These are phyloP conservation scores for Hymenoscyphus albidus DNA, from an alignment of 2,329 filamentous ascomycete genomes.

Conservation along the genomic window DNA sequence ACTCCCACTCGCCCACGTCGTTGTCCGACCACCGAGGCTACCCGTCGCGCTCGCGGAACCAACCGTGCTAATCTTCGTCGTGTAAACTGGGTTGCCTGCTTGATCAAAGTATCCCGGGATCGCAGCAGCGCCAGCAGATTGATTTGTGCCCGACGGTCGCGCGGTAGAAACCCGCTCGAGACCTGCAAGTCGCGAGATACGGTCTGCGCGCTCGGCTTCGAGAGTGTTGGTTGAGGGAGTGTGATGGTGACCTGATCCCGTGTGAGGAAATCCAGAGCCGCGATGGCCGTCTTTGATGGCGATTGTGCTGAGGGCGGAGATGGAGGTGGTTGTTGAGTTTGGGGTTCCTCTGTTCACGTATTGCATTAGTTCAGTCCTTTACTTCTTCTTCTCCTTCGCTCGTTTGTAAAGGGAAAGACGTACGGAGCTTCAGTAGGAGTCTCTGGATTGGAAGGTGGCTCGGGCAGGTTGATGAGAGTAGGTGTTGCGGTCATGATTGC, in stretches of 20 bases:
- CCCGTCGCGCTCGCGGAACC: slow-evolving; percentile 86
- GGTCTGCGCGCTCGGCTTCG: slow-evolving; percentile 88
- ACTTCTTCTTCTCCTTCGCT: background rate
- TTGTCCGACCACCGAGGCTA: slow-evolving; percentile 62
- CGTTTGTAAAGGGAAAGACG: slow-evolving; percentile 38
- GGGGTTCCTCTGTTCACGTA: slow-evolving; percentile 69
- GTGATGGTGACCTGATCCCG: slow-evolving; percentile 54
- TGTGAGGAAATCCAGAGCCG: slow-evolving; percentile 65
- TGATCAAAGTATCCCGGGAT: slow-evolving; percentile 77
- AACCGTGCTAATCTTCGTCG: slow-evolving; percentile 81
- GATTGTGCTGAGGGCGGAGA: slow-evolving; percentile 86
- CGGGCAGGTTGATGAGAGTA: slow-evolving; percentile 79
- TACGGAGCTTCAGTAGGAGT: slow-evolving; percentile 90
- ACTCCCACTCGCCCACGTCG: slow-evolving; percentile 62
- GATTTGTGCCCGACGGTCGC: slow-evolving; percentile 41
- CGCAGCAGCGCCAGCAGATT: slow-evolving; percentile 34
- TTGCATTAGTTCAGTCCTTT: slow-evolving; percentile 16
- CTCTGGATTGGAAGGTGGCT: slow-evolving; percentile 74
- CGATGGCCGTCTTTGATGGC: slow-evolving; percentile 96
- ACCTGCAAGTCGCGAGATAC: slow-evolving; percentile 91
- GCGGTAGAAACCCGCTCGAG: slow-evolving; percentile 81
- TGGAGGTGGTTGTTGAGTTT: slow-evolving; percentile 85
- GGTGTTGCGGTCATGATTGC: slow-evolving; percentile 22
- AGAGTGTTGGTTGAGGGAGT: slow-evolving; percentile 67
- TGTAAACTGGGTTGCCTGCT: slow-evolving; percentile 60